phyloP scores from a whole-genome alignment of 768 basidiomycete species.

The Suillus cothurnatus region DNA sequence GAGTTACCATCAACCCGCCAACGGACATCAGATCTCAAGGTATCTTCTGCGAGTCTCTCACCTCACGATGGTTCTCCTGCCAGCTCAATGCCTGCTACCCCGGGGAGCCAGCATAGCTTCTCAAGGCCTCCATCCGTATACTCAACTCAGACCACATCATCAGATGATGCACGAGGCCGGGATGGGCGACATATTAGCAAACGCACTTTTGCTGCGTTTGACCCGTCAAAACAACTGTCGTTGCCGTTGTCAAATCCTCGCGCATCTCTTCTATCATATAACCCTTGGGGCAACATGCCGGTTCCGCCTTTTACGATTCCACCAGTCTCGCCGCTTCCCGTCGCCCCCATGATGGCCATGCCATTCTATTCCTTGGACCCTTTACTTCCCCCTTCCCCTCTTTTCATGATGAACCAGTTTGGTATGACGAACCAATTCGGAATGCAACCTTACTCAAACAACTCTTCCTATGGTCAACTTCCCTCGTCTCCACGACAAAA shows the following conservation, averaged over 20 bases:
- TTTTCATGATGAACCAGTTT: conserved; percentile 72
- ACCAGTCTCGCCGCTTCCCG: conserved; percentile 40
- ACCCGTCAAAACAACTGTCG: conserved; percentile 32
- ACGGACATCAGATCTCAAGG: conserved; percentile 47
- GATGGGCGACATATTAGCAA: conserved; percentile 39
- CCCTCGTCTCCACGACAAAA: conserved; percentile 27
- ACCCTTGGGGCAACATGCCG: conserved; percentile 23
- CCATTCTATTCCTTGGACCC: conserved; percentile 59
- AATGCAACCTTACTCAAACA: conserved; percentile 39
- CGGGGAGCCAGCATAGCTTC: conserved; percentile 37
- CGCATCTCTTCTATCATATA: conserved; percentile 29
- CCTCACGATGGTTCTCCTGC: conserved; percentile 50
- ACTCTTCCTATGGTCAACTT: conserved; percentile 34
- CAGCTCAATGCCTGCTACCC: conserved; percentile 47
- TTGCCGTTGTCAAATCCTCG: conserved; percentile 24
- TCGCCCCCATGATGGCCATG: conserved; percentile 36
- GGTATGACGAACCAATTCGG: conserved; percentile 53
- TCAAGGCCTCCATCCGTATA: conserved; percentile 60
- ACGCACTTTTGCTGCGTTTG: conserved; percentile 44
- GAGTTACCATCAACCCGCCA: conserved; percentile 41
- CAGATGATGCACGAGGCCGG: conserved; percentile 53
- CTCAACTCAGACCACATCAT: conserved; percentile 55
- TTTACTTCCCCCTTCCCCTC: conserved; percentile 69
- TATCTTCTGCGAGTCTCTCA: conserved; percentile 33
- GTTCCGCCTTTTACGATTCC: conserved; percentile 29